Evolutionary conservation across 352 stramenopile species (phyloP), one percentile per base, ranked within the genome.

Genomic region (Thalassiosira sp.): DNA sequence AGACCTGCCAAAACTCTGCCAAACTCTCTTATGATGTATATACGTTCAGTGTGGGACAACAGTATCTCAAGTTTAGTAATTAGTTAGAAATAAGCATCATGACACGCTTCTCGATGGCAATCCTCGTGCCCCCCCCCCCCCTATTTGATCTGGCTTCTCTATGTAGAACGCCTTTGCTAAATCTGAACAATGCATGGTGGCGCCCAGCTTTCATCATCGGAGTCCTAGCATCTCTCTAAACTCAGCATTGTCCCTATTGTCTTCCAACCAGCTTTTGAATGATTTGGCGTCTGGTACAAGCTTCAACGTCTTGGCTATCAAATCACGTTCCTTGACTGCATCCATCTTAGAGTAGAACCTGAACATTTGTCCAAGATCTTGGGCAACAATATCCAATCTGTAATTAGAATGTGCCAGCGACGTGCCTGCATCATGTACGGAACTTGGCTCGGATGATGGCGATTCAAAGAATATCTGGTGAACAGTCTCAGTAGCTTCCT

Each of bases 321-420:
- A 72, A 33, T 63, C 49, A 54, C 81, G 45, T 25, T 63, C 8
- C 20, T 79, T 76, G 13, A 88, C 69, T 1, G 64, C 68, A 54
- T 83, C 61, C 15, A 67, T 67, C 51, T 86, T 78, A 10, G 53
- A 54, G 15, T 79, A 48, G 15, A 63, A 63, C 2, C 60, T 48
- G 72, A 88, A 88, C 20, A 89, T 72, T 53, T 81, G 70, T 28
- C 82, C 82, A 11, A 89, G 53, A 65, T 89, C 82, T 58, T 85
- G 87, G 33, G 70, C 45, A 61, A 66, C 49, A 18, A 57, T 73
- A 49, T 76, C 68, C 1, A 75, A 76, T 81, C 56, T 85, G 35
- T 27, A 71, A 24, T 71, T 24, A n/a, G 37, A 28, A 33, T 71
- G 1, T 58, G 31, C 11, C 16, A 57, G 7, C 25, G 22, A 66